Conservation (phyloP, 179 eudicot genomes). For the Sideroxylon spinosum region DNA sequence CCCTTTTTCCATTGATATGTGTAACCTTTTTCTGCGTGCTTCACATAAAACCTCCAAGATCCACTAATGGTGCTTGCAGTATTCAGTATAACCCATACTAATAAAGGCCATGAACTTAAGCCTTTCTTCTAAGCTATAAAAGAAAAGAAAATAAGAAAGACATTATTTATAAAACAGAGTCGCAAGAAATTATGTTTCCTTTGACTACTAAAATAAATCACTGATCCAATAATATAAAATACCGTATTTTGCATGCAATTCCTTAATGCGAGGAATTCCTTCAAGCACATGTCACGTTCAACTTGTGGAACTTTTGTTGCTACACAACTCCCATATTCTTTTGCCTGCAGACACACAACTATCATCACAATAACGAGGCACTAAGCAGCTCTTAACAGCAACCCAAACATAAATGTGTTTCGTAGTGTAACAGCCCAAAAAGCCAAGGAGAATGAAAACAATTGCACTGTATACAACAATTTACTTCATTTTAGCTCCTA, state of each 20-base stretch:
- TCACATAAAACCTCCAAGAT: slow-evolving; percentile 8
- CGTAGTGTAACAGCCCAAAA: background rate
- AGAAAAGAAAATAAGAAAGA: slow-evolving; percentile 14
- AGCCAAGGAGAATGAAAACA: background rate
- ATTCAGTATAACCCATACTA: background rate
- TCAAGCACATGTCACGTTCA: slow-evolving; percentile 85
- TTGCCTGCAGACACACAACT: slow-evolving; percentile 53
- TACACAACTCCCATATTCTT: slow-evolving; percentile 84
- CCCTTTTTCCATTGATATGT: background rate
- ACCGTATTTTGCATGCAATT: slow-evolving; percentile 89
- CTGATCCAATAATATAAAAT: slow-evolving; percentile 15
- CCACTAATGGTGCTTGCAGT: background rate
- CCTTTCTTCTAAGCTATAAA: slow-evolving; percentile 61
- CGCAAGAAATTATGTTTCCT: slow-evolving; percentile 1
- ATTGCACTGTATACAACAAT: background rate
- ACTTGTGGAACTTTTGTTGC: slow-evolving; percentile 85
- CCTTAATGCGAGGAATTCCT: slow-evolving; percentile 75
- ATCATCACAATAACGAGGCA: slow-evolving; percentile 9
- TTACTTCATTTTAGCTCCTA: background rate
- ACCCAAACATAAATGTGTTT: background rate
- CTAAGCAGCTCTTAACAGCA: background rate
- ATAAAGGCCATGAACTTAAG: slow-evolving; percentile 25
- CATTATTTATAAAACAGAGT: background rate
- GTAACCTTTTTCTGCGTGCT: slow-evolving; percentile 2
- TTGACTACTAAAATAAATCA: background rate